Percentiles rank a stretch among this genome's conserved stretches.
phyloP scores from a whole-genome alignment of 495 filamentous ascomycete species.

The Penicillium crystallinum region DNA sequence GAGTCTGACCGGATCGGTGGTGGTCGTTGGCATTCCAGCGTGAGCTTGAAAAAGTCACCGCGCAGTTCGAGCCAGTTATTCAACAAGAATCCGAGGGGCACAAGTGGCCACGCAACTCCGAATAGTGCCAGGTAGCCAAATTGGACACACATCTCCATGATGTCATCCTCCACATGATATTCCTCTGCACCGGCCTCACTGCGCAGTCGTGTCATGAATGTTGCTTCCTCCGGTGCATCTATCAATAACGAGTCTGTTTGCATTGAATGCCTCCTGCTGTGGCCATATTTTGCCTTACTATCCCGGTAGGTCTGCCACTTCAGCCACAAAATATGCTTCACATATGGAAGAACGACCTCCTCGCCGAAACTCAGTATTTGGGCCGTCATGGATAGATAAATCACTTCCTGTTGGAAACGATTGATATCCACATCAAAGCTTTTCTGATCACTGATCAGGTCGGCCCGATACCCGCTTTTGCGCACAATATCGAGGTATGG shows the following conservation, averaged over 20 bases:
- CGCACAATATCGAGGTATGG: conserved; percentile 79
- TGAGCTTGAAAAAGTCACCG: conserved; percentile 89
- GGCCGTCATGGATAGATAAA: conserved; percentile 90
- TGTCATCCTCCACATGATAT: conserved; percentile 68
- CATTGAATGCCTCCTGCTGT: conserved; percentile 23
- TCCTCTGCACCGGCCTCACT: conserved; percentile 72
- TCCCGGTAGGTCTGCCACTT: conserved; percentile 38
- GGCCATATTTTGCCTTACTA: conserved; percentile 9
- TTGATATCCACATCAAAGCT: conserved; percentile 73
- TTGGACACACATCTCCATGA: conserved; percentile 44
- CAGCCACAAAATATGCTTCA: conserved; percentile 55
- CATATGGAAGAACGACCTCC: conserved; percentile 78
- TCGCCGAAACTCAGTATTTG: conserved; percentile 84
- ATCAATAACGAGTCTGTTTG: conserved; percentile 27
- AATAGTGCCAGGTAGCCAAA: conserved; percentile 81
- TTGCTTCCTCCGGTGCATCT: conserved; percentile 63
- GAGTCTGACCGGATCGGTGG: conserved; percentile 84
- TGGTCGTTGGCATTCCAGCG: conserved; percentile 78
- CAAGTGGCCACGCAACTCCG: conserved; percentile 86
- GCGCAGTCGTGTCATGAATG: conserved; percentile 72
- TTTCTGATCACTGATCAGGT: conserved; percentile 17
- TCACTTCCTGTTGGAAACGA: conserved; percentile 82
- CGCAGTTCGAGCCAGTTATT: conserved; percentile 96
- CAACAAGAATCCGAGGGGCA: conserved; percentile 76
- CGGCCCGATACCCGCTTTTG: conserved; percentile 20